Base-by-base conservation (phyloP, 2,329 filamentous ascomycete species). In the Penicillium paneum region DNA sequence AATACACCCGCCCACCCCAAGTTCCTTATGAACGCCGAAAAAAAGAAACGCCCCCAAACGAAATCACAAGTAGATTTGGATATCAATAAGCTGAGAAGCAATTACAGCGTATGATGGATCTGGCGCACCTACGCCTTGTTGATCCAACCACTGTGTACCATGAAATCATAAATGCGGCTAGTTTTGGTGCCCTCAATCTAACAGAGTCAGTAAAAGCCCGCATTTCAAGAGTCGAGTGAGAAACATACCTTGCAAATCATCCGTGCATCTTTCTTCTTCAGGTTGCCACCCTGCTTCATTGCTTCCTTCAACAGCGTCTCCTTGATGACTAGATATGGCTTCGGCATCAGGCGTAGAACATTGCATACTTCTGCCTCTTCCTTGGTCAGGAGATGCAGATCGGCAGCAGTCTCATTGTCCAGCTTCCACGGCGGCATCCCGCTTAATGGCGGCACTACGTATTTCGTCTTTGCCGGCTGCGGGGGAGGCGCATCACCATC, bases 311-410 rank as follows among this genome's bases (percentile, higher is more conserved):
- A 75, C n/a, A 97, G 80, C 57, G 89, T 86, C 71, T 97, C 91
- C 74, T 99, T 99, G 74, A 97, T 91, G 68, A 91, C 91, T 5
- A 97, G 75, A 71, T 97, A 99, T 1, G 94, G 90, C 76, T 99
- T 99, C 0, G 94, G 94, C 72, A 94, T 89, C 49, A 99, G 77
- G 39, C 91, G 84, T 13, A 96, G 82, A 38, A 88, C 82, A 64
- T 90, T 89, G 76, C 94, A 99, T 0, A 99, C 78, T 66, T 96
- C 90, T 5, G 84, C 79, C 72, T 99, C 94, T 61, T 95, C 91
- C 0, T 86, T 81, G 0, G 89, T 90, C 40, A 99, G 78, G 0
- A 99, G 83, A 66, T 97, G 94, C 28, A 93, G 75, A 70, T 97
- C 94, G 4, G 76, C 70, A 0, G 89, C 86, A 34, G 85, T 88